Evolutionary conservation across 169 alveolate genomes (phyloP).

Genomic region (Eimeria tenella): DNA sequence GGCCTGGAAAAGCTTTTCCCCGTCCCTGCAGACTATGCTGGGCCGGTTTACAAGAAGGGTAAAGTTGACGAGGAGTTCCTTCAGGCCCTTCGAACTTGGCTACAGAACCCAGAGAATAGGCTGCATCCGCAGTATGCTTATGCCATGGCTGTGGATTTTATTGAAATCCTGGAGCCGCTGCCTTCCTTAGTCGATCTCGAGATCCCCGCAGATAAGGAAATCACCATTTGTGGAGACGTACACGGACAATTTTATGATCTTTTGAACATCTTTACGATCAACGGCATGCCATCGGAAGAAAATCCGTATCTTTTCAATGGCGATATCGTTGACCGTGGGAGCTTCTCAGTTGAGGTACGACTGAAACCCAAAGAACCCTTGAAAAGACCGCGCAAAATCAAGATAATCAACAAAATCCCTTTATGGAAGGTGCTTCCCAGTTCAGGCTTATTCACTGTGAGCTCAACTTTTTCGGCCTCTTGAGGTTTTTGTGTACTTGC

Average conservation of each 20-base stretch:
- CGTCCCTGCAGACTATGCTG: slow-evolving; percentile 50
- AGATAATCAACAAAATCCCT: no score
- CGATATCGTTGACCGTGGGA: slow-evolving; percentile 99
- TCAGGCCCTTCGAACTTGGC: slow-evolving; percentile 82
- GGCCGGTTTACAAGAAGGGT: slow-evolving; percentile 66
- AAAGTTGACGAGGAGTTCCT: slow-evolving; percentile 48
- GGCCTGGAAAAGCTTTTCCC: slow-evolving; percentile 74
- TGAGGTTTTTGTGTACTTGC: background rate
- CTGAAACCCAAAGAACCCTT: background rate
- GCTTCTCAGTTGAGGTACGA: slow-evolving; percentile 98
- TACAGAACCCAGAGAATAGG: slow-evolving; percentile 94
- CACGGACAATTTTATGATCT: slow-evolving; percentile 99
- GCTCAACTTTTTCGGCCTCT: background rate
- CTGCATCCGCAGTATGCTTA: slow-evolving; percentile 96
- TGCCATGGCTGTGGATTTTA: slow-evolving; percentile 92
- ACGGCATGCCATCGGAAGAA: slow-evolving; percentile 97
- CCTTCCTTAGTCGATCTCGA: slow-evolving; percentile 93
- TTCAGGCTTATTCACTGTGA: background rate
- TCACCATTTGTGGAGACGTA: slow-evolving; percentile 99
- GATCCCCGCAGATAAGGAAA: slow-evolving; percentile 92
- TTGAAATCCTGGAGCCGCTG: slow-evolving; percentile 91
- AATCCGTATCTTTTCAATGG: slow-evolving; percentile 99
- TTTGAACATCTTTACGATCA: slow-evolving; percentile 96
- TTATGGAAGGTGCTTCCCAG: no score
- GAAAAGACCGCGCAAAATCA: no score